phyloP scores from a whole-genome alignment of 1,284 basidiomycete genomes.

The Thelephora terrestris region DNA sequence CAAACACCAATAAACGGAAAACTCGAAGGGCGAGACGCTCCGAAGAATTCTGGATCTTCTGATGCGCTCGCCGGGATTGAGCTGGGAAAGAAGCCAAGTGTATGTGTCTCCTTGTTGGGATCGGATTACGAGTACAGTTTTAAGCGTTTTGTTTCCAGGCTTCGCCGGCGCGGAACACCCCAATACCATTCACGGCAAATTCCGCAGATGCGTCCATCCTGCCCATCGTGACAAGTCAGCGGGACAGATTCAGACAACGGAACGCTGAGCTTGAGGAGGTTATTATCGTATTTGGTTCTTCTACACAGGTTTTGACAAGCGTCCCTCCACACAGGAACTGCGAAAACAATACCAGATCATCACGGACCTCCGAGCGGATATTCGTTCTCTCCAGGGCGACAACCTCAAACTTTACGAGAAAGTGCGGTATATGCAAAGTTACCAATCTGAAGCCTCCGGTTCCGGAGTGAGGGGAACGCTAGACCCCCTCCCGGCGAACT shows the following conservation, averaged over 20 bases:
- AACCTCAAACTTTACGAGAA: conserved; percentile 96
- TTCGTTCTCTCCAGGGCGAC: conserved; percentile 82
- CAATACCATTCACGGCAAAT: conserved; percentile 53
- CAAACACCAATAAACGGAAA: conserved; percentile 20
- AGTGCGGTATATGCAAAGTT: conserved; percentile 93
- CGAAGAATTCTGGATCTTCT: conserved; percentile 8
- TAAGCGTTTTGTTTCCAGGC: conserved; percentile 24
- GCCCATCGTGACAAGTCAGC: conserved; percentile 93
- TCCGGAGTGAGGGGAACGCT: conserved; percentile 35
- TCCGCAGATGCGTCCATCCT: conserved; percentile 85
- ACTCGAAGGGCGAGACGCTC: conserved; percentile 8
- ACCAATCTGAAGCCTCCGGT: conserved; percentile 59
- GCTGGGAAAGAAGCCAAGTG: conserved; percentile 45
- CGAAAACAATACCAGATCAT: conserved; percentile 91
- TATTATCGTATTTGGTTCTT: conserved; percentile 9
- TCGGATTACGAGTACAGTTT: neutral
- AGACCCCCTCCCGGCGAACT: conserved; percentile 51
- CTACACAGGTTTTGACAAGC: neutral
- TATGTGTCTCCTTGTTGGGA: conserved; percentile 5
- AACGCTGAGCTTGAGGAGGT: conserved; percentile 96
- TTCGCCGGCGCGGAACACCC: conserved; percentile 37
- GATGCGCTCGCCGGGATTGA: conserved; percentile 62
- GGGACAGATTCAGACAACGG: conserved; percentile 90
- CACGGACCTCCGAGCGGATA: conserved; percentile 80
- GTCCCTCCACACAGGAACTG: conserved; percentile 54